These are phyloP conservation scores for Hanseniaspora osmophila DNA, from an alignment of 805 yeast species.

Conservation along the genomic window DNA sequence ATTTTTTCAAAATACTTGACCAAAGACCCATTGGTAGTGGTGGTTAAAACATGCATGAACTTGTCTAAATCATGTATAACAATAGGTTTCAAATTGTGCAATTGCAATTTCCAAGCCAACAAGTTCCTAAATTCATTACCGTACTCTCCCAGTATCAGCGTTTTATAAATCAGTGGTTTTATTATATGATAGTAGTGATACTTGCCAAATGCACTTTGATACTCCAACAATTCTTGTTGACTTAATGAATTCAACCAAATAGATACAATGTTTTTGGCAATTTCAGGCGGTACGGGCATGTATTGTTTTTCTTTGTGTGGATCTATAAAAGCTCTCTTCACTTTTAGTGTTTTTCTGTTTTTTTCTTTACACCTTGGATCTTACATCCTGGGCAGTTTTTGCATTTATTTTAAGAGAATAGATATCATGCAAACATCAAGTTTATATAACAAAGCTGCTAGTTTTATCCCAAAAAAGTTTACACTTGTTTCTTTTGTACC, in stretches of 20 bases:
- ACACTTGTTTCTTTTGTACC: too few species aligned
- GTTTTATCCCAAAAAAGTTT: too few species aligned
- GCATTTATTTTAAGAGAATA: too few species aligned
- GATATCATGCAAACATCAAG: too few species aligned
- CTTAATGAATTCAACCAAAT: background rate
- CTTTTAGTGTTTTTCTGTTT: too few species aligned
- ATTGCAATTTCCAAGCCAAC: background rate
- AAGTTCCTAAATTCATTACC: background rate
- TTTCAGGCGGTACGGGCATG: too few species aligned
- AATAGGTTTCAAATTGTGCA: background rate
- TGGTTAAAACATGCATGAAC: background rate
- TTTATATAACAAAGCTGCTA: too few species aligned
- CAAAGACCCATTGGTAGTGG: background rate
- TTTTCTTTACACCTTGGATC: too few species aligned
- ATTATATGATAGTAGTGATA: background rate
- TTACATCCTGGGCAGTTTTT: too few species aligned
- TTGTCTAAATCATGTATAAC: background rate
- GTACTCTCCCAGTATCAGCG: background rate
- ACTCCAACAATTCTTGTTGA: background rate
- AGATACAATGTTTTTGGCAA: too few species aligned
- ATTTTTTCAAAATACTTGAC: background rate
- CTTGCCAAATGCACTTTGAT: background rate
- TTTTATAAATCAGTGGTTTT: background rate
- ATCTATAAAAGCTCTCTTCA: too few species aligned
- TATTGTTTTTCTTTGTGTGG: too few species aligned